Conservation (phyloP, 495 filamentous ascomycete genomes). For the Neurospora sp. region DNA sequence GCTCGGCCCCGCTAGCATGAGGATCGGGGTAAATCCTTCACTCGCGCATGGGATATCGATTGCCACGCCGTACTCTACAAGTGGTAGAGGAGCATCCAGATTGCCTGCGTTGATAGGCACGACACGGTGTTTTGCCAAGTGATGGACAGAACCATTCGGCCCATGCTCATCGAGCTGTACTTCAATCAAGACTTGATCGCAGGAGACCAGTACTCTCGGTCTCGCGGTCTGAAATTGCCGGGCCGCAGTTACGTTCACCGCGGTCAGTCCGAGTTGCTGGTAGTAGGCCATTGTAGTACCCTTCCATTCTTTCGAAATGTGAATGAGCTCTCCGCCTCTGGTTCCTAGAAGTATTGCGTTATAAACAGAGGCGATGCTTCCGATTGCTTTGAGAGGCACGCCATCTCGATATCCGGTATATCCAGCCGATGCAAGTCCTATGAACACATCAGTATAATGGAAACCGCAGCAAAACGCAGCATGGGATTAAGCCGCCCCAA, state of each 20-base stretch:
- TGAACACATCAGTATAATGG: not conserved
- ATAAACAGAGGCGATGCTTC: conserved; percentile 21
- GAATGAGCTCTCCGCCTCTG: conserved; percentile 34
- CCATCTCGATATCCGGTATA: not conserved
- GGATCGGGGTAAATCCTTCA: conserved; percentile 16
- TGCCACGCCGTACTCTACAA: conserved; percentile 21
- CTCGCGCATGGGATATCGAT: conserved; percentile 19
- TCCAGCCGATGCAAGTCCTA: conserved; percentile 1
- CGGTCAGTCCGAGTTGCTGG: conserved; percentile 20
- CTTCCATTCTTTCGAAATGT: conserved; percentile 11
- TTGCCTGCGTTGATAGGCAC: conserved; percentile 32
- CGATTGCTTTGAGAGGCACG: conserved; percentile 20
- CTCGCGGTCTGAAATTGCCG: not conserved
- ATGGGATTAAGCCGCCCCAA: not conserved
- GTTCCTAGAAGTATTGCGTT: conserved; percentile 27
- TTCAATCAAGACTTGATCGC: conserved; percentile 16
- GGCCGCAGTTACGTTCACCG: conserved; percentile 13
- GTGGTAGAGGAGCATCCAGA: conserved; percentile 16
- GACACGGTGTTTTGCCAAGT: conserved; percentile 19
- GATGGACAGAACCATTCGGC: not conserved
- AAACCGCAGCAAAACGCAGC: not conserved
- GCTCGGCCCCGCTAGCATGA: conserved; percentile 33
- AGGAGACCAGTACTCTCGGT: conserved; percentile 17
- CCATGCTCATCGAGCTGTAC: not conserved
- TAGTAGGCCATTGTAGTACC: conserved; percentile 1